Base-by-base conservation (phyloP, 2,329 filamentous ascomycete species). In the Coniochaeta ligniaria region DNA sequence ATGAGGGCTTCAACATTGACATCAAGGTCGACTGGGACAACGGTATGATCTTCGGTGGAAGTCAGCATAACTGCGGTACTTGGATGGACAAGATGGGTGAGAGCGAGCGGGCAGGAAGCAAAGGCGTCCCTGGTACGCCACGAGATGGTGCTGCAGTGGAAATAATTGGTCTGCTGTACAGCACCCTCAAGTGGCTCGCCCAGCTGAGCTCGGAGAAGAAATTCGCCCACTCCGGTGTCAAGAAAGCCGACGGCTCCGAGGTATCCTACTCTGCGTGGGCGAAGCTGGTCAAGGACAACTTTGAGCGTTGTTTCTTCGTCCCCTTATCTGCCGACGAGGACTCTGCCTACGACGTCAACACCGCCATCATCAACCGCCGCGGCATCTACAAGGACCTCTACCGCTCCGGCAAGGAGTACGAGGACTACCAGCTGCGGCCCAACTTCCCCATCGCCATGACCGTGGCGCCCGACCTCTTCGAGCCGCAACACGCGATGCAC, bases 61-160 rank as follows among this genome's bases (percentile, higher is more conserved):
- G 91, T 70, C 93, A 97, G 71, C 83, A 79, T 75, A 99, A 99
- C 74, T 99, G 96, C 68, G 95, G 95, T 59, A 99, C 95, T 1
- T 99, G 95, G 95, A 97, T 97, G 92, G 95, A 99, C 80, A 99
- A 99, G 83, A 99, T 99, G 95, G 95, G 95, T n/a, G 95, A 99
- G 74, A 96, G 92, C 64, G 86, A 90, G 65, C 90, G 88, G 63
- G 95, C 96, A 17, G 89, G 90, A 61, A 96, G 88, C 70, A 98
- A 97, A 77, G 96, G 95, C 57, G 80, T 96, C 22, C 96, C 95
- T 0, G 95, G 93, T 9, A 99, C 95, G n/a, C 95, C 95, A 55
- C 89, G 96, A 68, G 96, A 99, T 72, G 95, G 95, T 33, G 92
- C 95, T 47, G 92, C 95, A 22, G 84, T 99, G 60, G 95, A 99